Conservation (phyloP, 805 yeast species). For the Suhomyces faveliae region DNA sequence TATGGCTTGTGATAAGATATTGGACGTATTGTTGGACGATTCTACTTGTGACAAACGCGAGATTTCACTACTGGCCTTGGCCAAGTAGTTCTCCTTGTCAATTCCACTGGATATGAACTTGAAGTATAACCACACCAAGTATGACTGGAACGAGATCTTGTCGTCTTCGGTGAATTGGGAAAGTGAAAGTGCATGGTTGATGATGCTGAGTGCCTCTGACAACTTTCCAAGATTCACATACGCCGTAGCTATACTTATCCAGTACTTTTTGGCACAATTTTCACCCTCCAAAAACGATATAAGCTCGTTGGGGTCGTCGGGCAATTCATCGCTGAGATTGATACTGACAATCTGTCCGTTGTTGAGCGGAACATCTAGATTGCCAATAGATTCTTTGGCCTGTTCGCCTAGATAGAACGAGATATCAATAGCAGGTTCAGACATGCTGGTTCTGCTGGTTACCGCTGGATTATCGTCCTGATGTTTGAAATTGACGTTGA, state of each 20-base stretch:
- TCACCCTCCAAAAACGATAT: constrained; percentile 78
- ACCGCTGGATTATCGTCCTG: neutral
- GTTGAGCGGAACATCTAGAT: constrained; percentile 68
- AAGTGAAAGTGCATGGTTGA: constrained; percentile 55
- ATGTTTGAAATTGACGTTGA: constrained; percentile 1
- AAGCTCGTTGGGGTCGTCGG: constrained; percentile 86
- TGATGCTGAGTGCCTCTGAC: constrained; percentile 62
- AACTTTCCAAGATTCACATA: constrained; percentile 62
- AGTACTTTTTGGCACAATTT: constrained; percentile 68
- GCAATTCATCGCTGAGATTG: constrained; percentile 76
- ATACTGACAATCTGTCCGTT: constrained; percentile 82
- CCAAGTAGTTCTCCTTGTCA: constrained; percentile 24
- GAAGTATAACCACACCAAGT: constrained; percentile 72
- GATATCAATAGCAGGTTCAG: constrained; percentile 12
- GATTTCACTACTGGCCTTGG: constrained; percentile 24
- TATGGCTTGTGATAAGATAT: constrained; percentile 66
- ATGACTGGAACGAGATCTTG: constrained; percentile 54
- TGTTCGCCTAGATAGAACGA: constrained; percentile 37
- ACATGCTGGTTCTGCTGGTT: neutral
- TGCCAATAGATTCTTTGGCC: constrained; percentile 26
- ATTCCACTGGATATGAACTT: constrained; percentile 31
- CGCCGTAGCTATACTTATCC: constrained; percentile 83
- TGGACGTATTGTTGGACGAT: constrained; percentile 30
- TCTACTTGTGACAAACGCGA: constrained; percentile 14
- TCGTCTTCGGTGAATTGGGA: constrained; percentile 39